These are phyloP conservation scores for Lodderomyces parapsilosis DNA, from an alignment of 1,139 yeast species.

Conservation along the genomic window DNA sequence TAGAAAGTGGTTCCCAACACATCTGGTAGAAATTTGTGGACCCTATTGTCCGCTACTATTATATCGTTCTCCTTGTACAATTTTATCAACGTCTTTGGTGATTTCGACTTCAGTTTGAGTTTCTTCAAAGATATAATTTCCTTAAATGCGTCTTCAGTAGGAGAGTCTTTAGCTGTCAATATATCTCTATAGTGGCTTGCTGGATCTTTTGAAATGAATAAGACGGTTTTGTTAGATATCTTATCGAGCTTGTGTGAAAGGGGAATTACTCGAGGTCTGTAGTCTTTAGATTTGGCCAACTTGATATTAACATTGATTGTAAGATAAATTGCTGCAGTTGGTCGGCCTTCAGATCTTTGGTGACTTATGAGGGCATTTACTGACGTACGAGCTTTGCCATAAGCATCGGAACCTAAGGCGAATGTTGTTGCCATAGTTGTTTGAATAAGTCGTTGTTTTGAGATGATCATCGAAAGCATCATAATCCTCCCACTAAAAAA, in stretches of 20 bases:
- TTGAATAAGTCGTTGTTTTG: neutral
- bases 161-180: slow-evolving; percentile 45
- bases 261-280: slow-evolving; percentile 65
- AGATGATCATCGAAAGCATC: slow-evolving; percentile 2
- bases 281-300: slow-evolving; percentile 50
- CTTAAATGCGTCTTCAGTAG: slow-evolving; percentile 58
- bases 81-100: slow-evolving; percentile 39
- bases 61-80: slow-evolving; percentile 61
- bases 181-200: slow-evolving; percentile 51
- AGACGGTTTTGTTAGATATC: slow-evolving; percentile 47
- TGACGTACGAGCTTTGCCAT: slow-evolving; percentile 23
- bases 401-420: slow-evolving; percentile 26
- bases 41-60: slow-evolving; percentile 64
- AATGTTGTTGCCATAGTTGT: slow-evolving; percentile 14
- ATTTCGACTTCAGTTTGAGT: slow-evolving; percentile 45
- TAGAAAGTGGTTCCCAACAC: slow-evolving; percentile 58
- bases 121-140: slow-evolving; percentile 59
- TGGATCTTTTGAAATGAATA: slow-evolving; percentile 70
- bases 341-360: slow-evolving; percentile 1
- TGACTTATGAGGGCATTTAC: slow-evolving; percentile 21
- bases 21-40: slow-evolving; percentile 56
- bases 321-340: slow-evolving; percentile 35
- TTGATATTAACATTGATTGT: slow-evolving; percentile 55
- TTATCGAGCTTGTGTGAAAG: slow-evolving; percentile 50
- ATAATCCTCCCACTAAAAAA: no score